These are phyloP conservation scores for Thuidium tamariscinum DNA, from an alignment of 225 moss, liverwort and hornwort species.

Conservation along the genomic window DNA sequence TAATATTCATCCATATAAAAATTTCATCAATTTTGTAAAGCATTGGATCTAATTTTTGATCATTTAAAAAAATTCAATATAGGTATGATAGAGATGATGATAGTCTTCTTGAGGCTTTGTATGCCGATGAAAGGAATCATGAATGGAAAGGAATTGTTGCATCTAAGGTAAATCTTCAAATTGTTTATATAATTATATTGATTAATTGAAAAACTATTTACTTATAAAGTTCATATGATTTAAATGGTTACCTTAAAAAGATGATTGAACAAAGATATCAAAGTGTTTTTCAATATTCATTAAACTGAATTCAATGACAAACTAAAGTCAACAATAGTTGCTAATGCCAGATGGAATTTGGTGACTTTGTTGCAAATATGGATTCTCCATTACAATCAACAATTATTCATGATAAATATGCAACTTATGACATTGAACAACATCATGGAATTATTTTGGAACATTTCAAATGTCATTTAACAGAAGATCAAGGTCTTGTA, in stretches of 20 bases:
- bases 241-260: background rate
- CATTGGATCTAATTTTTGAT: background rate
- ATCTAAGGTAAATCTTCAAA: conserved; percentile 3
- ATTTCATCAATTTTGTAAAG: background rate
- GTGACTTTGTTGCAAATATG: conserved; percentile 38
- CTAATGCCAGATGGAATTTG: conserved; percentile 40
- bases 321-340: background rate
- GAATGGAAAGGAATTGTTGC: conserved; percentile 35
- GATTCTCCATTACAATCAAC: background rate
- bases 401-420: conserved; percentile 5
- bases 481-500: conserved; percentile 46
- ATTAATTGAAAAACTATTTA: background rate
- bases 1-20: background rate
- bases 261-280: background rate
- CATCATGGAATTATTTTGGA: conserved; percentile 26
- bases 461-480: conserved; percentile 45
- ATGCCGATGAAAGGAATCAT: conserved; percentile 52
- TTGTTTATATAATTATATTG: too few relatives aligned
- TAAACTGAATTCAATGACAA: background rate
- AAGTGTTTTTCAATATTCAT: too few relatives aligned
- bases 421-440: conserved; percentile 51
- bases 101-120: conserved; percentile 53
- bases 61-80: background rate
- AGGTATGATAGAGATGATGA: conserved; percentile 73
- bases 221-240: background rate